These are phyloP conservation scores for Aureobasidium leucospermi DNA, from an alignment of 2,329 filamentous ascomycete genomes.

Conservation along the genomic window DNA sequence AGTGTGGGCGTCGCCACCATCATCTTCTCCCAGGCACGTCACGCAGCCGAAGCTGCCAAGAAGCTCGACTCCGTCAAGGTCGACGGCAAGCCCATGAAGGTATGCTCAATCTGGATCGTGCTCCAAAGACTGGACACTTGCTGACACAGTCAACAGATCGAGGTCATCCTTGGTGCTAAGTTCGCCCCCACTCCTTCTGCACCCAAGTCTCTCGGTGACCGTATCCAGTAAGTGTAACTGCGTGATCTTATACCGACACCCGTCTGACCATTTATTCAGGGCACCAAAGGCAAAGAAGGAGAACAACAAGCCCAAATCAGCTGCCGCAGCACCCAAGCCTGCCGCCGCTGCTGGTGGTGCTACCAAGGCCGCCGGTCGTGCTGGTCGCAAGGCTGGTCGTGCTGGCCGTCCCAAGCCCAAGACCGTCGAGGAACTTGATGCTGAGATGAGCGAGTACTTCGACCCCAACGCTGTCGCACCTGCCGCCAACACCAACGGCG, in stretches of 20 bases:
- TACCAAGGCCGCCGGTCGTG: slow-evolving; percentile 39
- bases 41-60: slow-evolving; percentile 75
- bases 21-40: slow-evolving; percentile 71
- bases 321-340: slow-evolving; percentile 40
- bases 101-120: slow-evolving; percentile 35
- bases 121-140: not conserved
- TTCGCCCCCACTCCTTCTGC: slow-evolving; percentile 60
- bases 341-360: slow-evolving; percentile 65
- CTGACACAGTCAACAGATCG: slow-evolving; percentile 55
- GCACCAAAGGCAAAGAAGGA: slow-evolving; percentile 31
- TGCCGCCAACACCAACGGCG: slow-evolving; percentile 38
- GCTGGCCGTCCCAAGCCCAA: slow-evolving; percentile 67
- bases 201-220: slow-evolving; percentile 73
- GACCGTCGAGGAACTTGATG: slow-evolving; percentile 91
- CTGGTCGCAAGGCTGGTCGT: slow-evolving; percentile 47
- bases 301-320: slow-evolving; percentile 18
- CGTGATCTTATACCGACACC: slow-evolving; percentile 8
- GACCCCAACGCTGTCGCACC: slow-evolving; percentile 37
- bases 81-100: slow-evolving; percentile 85
- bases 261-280: slow-evolving; percentile 20
- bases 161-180: slow-evolving; percentile 77
- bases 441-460: slow-evolving; percentile 97
- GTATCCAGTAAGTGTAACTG: slow-evolving; percentile 58
- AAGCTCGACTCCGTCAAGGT: slow-evolving; percentile 84
- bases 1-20: slow-evolving; percentile 92